Base-by-base conservation (phyloP, 495 filamentous ascomycete genomes). In the Podospora comata region DNA sequence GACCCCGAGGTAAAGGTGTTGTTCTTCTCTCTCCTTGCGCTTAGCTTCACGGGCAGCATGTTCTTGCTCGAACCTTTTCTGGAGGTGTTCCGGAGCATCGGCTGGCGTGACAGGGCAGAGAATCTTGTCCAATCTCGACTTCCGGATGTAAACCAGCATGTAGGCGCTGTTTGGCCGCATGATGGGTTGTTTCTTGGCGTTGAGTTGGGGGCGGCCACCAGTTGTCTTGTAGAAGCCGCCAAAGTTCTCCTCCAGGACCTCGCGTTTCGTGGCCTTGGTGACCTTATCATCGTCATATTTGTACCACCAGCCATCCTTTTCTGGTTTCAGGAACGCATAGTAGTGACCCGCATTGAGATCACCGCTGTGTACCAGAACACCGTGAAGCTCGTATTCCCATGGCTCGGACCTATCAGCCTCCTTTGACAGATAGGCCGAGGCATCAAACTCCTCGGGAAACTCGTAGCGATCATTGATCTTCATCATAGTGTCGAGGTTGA, bases 381-480 rank as follows among this genome's bases (percentile, higher is more conserved):
- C 94, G 75, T 98, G 95, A 19, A 99, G 81, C 74, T 96, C 87
- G 77, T 98, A 99, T 62, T 88, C 81, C 86, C 93, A 97, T 1
- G 94, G 84, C 74, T 97, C 93, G 9, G 91, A 94, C 73, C 82
- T 90, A 73, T 98, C 95, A 13, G 93, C 94, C 48, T 92, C 89
- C 19, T 90, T 87, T 61, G 92, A 90, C 19, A 99, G 87, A 75
- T 96, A 99, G 11, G 91, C 92, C 4, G 88, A 81, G 5, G 94
- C 92, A 78, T 99, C 93, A 73, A 96, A 96, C 71, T 90, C 86
- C 74, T 97, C 92, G 5, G 95, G 95, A 77, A 97, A 99, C 68
- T 97, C 95, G 78, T 97, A 97, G 60, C 94, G 90, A 75, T 98
- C 95, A 75, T 99, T 98, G 75, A 99, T 91, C 80, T 99, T 99